Conservation (phyloP, 75 land plant genomes). For the Pinus tabuliformis region DNA sequence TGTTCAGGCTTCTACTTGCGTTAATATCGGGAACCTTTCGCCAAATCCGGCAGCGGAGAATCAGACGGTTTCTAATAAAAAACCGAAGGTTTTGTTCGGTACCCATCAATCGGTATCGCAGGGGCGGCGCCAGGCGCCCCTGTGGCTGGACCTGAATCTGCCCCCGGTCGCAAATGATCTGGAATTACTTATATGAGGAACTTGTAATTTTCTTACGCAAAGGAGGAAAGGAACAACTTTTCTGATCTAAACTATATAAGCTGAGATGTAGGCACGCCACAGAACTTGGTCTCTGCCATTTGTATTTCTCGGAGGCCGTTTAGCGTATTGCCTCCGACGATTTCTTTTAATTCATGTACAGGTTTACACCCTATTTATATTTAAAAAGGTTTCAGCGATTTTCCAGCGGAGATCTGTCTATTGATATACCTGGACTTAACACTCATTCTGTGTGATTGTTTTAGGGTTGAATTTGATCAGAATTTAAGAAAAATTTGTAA, state of each 20-base stretch:
- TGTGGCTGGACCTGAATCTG: background rate
- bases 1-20: background rate
- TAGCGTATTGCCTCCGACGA: background rate
- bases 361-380: background rate
- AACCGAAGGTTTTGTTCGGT: background rate
- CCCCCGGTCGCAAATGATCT: background rate
- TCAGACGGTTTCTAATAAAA: background rate
- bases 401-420: too few relatives aligned
- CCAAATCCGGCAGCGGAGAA: background rate
- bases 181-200: background rate
- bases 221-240: too few relatives aligned
- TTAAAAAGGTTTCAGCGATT: background rate
- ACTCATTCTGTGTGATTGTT: too few relatives aligned
- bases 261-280: background rate
- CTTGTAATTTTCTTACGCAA: too few relatives aligned
- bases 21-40: background rate
- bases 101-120: background rate
- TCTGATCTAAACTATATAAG: too few relatives aligned
- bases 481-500: too few relatives aligned
- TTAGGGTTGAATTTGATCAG: too few relatives aligned
- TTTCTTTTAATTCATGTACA: background rate
- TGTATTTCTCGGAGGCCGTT: background rate
- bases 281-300: background rate
- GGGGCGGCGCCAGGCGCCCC: background rate
- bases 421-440: too few relatives aligned